These are phyloP conservation scores for Phoma sp. DNA, from an alignment of 2,329 filamentous ascomycete genomes.

Conservation along the genomic window DNA sequence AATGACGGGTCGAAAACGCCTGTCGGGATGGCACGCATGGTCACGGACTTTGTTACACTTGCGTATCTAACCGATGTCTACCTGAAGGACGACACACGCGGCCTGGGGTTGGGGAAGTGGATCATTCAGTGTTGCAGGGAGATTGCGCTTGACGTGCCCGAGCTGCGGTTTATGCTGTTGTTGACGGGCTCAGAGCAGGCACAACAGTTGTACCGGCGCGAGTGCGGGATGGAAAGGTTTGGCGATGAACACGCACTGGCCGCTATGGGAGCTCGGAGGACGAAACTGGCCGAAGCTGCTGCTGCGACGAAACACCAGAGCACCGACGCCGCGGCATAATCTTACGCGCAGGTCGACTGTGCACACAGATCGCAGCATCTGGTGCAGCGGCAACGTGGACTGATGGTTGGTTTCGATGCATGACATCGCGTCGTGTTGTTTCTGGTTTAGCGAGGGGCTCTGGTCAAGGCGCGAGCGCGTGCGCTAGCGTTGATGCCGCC, in stretches of 20 bases:
- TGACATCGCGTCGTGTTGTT: conserved; percentile 26
- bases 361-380: conserved; percentile 27
- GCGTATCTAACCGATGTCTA: conserved; percentile 76
- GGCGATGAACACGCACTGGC: conserved; percentile 29
- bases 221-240: conserved; percentile 39
- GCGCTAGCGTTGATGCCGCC: conserved; percentile 25
- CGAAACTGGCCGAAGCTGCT: conserved; percentile 25
- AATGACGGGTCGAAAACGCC: conserved; percentile 38
- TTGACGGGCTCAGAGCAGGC: conserved; percentile 36
- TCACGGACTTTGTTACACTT: conserved; percentile 74
- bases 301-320: conserved; percentile 13
- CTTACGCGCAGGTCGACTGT: conserved; percentile 27
- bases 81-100: conserved; percentile 66
- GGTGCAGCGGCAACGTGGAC: conserved; percentile 28
- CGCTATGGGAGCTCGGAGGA: conserved; percentile 34
- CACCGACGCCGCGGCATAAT: conserved; percentile 17
- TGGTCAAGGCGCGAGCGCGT: conserved; percentile 4
- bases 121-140: conserved; percentile 68
- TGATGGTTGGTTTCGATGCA: conserved; percentile 32
- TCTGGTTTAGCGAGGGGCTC: conserved; percentile 26
- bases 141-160: conserved; percentile 63
- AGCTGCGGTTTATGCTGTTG: conserved; percentile 58
- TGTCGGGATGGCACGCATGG: conserved; percentile 67
- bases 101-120: conserved; percentile 70
- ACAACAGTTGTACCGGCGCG: conserved; percentile 34